phyloP scores from a whole-genome alignment of 1,139 yeast genomes.

The Saccharomyces hybrid region DNA sequence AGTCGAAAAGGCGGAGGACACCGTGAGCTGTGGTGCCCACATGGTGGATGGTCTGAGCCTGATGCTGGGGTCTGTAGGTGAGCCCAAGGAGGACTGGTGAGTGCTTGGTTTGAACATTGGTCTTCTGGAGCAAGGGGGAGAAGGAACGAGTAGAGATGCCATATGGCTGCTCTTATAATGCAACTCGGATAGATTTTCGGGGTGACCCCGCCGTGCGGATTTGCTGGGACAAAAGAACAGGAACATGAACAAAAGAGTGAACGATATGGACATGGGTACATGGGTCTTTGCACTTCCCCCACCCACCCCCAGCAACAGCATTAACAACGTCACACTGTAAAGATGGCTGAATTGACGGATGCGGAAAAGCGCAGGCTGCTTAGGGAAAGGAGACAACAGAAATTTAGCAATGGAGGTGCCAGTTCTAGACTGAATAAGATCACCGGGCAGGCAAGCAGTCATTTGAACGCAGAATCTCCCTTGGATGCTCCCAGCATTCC shows the following conservation, averaged over 20 bases:
- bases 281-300: background rate
- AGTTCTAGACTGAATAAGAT: conserved; percentile 47
- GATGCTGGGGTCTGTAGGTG: background rate
- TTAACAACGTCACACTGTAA: background rate
- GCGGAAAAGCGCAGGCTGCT: conserved; percentile 56
- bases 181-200: background rate
- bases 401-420: conserved; percentile 53
- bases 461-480: conserved; percentile 32
- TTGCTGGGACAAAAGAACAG: background rate
- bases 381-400: conserved; percentile 65
- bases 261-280: background rate
- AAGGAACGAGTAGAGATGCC: background rate
- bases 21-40: background rate
- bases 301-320: background rate
- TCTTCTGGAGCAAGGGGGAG: background rate
- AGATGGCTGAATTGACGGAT: conserved; percentile 37
- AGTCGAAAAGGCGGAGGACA: background rate
- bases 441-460: conserved; percentile 36
- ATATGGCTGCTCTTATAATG: background rate
- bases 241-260: background rate
- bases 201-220: conserved; percentile 1
- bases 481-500: conserved; percentile 16
- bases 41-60: background rate
- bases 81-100: background rate
- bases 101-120: background rate